A percentile compares a stretch with the other conserved stretches of the same genome.
phyloP scores from a whole-genome alignment of 331 rosid species.

The Acacia concinna region DNA sequence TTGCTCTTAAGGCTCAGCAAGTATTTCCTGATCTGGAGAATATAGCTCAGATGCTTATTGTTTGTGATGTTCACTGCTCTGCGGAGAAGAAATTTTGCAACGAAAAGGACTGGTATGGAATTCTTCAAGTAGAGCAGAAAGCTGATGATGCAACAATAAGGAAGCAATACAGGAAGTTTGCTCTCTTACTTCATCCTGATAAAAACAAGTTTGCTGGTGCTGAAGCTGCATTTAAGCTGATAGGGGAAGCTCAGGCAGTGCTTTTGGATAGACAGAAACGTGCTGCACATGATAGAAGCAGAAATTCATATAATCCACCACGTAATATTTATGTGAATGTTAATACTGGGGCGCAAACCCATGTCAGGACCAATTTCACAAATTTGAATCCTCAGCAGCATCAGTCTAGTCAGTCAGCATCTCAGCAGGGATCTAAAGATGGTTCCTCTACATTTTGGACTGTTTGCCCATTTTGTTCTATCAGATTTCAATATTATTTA shows the following conservation, averaged over 20 bases:
- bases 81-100: slow-evolving; percentile 59
- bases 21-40: slow-evolving; percentile 80
- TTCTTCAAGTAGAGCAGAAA: slow-evolving; percentile 78
- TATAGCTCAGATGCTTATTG: slow-evolving; percentile 72
- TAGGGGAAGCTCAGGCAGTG: slow-evolving; percentile 83
- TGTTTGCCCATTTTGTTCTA: slow-evolving; percentile 68
- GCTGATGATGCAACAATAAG: slow-evolving; percentile 69
- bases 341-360: slow-evolving; percentile 42
- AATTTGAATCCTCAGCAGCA: slow-evolving; percentile 40
- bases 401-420: slow-evolving; percentile 39
- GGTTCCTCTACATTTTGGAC: slow-evolving; percentile 76
- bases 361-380: slow-evolving; percentile 40
- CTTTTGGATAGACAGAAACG: slow-evolving; percentile 78
- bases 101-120: slow-evolving; percentile 89
- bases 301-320: slow-evolving; percentile 40
- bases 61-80: slow-evolving; percentile 87
- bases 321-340: slow-evolving; percentile 37
- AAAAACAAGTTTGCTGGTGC: slow-evolving; percentile 92
- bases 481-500: slow-evolving; percentile 58
- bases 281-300: slow-evolving; percentile 54
- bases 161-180: slow-evolving; percentile 86
- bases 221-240: slow-evolving; percentile 93
- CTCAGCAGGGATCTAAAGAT: slow-evolving; percentile 44
- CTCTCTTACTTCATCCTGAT: slow-evolving; percentile 95
- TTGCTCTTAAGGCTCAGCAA: slow-evolving; percentile 73